Evolutionary conservation across 805 yeast genomes (phyloP), one percentile per base, ranked within the genome.

Genomic region (Wickerhamiella galacta): DNA sequence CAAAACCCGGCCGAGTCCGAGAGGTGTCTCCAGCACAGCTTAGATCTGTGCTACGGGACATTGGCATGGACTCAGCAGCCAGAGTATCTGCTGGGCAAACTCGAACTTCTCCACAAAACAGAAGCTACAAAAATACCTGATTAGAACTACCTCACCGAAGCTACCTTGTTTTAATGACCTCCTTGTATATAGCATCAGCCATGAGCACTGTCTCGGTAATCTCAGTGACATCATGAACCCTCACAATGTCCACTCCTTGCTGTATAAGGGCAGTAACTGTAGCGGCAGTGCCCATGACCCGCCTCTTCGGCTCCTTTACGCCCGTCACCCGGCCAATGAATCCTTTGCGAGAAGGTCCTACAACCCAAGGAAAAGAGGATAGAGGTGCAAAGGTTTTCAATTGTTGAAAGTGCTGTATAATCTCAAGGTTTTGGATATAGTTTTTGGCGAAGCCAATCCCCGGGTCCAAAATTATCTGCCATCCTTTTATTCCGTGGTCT

Each of bases 371-470:
- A 29, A 80, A 47, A 6, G 70, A 64, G 6, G 49, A 46, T 20
- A 56, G 39, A 8, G 39, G 55, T 6, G 45, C 47, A 19, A 40
- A 43, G 4, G 21, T 31, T 8, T 37, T 17, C 14, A 57, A 46
- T n/a, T 39, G 39, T 4, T 36, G 32, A 14, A 53, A 47, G 12
- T 48, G 41, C 14, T 70, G 65, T 19, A 90, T 63, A 1, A 82
- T 45, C 16, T 64, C 63, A 20, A 85, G 42, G 51, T 85, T 87
- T 47, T 85, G 93, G 6, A 50, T 42, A n/a, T 65, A 45, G 33
- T 64, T 66, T 52, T 90, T 90, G n/a, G 96, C 95, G 55, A 90
- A 90, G 2, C 99, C 98, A 26, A 90, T 56, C 2, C 98, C 98
- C 1, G 99, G 98, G 51, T 90, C 99, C 3, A 83, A 47, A 12